Conservation (phyloP, 108 stramenopile species). For the Cyclotella choctawhatcheeana region DNA sequence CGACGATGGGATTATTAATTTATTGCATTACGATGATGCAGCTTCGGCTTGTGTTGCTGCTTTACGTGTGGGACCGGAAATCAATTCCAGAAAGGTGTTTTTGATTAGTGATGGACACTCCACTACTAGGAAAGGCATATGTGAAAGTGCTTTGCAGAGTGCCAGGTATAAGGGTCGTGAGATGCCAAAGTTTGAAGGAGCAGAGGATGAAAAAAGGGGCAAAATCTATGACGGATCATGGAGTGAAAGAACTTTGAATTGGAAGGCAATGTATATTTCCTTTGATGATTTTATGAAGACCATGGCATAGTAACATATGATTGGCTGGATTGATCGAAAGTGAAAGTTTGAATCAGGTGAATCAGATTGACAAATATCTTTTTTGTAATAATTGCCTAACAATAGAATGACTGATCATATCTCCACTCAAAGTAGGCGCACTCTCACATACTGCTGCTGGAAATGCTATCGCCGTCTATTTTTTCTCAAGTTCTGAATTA, state of each 20-base stretch:
- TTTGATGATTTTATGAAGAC: constrained; percentile 83
- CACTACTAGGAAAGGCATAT: constrained; percentile 75
- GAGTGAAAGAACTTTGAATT: constrained; percentile 70
- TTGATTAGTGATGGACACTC: constrained; percentile 89
- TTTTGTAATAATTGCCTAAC: no score
- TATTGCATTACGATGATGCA: constrained; percentile 92
- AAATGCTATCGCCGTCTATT: no score
- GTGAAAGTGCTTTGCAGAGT: constrained; percentile 76
- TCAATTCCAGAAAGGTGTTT: constrained; percentile 59
- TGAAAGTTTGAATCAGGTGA: no score
- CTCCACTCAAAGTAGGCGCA: no score
- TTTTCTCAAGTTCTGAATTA: no score
- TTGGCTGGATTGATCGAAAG: no score
- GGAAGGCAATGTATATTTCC: constrained; percentile 76
- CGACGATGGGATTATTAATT: constrained; percentile 83
- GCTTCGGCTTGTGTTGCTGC: constrained; percentile 76
- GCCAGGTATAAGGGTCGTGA: constrained; percentile 44
- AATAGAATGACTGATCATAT: no score
- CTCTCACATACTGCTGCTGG: no score
- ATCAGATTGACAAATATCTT: no score
- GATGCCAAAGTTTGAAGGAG: constrained; percentile 74
- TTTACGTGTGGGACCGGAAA: constrained; percentile 47
- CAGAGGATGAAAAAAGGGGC: constrained; percentile 58
- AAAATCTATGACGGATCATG: constrained; percentile 84
- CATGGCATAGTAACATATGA: constrained; percentile 4